Evolutionary conservation across 768 basidiomycete species (phyloP).

Genomic region (Sistotremastrum niveocremeum): DNA sequence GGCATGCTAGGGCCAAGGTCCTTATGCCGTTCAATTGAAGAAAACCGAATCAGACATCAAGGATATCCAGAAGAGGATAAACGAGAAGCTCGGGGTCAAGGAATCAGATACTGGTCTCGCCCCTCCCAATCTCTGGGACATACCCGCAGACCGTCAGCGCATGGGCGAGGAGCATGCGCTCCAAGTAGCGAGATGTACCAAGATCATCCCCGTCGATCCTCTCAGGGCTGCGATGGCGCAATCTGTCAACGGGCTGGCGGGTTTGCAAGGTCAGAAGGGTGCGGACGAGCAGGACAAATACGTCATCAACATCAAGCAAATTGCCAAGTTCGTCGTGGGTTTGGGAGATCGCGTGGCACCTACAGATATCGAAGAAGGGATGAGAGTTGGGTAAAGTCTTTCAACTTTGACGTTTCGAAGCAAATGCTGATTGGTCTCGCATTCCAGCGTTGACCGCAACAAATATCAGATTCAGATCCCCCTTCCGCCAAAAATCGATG

Average conservation of each 20-base stretch:
- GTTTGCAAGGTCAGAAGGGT: constrained; percentile 79
- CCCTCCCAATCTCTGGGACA: constrained; percentile 94
- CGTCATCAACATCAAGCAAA: constrained; percentile 99
- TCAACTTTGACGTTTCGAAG: constrained; percentile 3
- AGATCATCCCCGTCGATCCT: constrained; percentile 81
- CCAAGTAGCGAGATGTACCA: constrained; percentile 96
- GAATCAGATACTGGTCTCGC: constrained; percentile 97
- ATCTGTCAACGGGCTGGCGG: constrained; percentile 66
- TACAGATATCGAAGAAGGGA: constrained; percentile 99
- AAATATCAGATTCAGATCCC: constrained; percentile 99
- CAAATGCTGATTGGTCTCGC: background rate
- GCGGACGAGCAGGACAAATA: constrained; percentile 99
- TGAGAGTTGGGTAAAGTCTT: constrained; percentile 87
- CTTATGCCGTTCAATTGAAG: constrained; percentile 82
- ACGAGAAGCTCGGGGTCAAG: constrained; percentile 97
- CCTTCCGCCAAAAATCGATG: constrained; percentile 95
- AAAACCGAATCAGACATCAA: constrained; percentile 86
- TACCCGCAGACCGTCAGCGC: constrained; percentile 81
- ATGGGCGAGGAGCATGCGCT: constrained; percentile 88
- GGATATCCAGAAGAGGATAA: constrained; percentile 92
- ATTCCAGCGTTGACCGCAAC: constrained; percentile 73
- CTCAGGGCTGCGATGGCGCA: constrained; percentile 66
- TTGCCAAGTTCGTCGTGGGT: constrained; percentile 98
- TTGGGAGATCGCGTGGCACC: constrained; percentile 92
- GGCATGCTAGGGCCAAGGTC: constrained; percentile 79